Conservation (phyloP, 1,139 yeast species). For the Candida glucosophila region DNA sequence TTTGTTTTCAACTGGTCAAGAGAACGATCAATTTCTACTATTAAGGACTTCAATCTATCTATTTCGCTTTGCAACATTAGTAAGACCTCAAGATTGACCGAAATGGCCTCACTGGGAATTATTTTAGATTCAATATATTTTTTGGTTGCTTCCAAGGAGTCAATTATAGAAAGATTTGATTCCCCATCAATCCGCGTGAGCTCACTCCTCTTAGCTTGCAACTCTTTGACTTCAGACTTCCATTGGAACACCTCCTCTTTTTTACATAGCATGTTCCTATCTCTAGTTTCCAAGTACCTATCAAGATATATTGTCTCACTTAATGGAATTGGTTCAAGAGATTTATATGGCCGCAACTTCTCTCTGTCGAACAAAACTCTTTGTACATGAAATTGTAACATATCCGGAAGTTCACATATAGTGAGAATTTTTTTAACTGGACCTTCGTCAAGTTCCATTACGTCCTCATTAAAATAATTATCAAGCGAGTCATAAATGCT, state of each 20-base stretch:
- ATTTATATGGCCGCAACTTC: conserved; percentile 67
- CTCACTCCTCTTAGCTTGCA: conserved; percentile 34
- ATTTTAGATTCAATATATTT: conserved; percentile 41
- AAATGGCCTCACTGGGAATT: conserved; percentile 14
- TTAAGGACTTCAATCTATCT: conserved; percentile 11
- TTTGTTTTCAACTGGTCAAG: conserved; percentile 35
- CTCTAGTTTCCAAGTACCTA: conserved; percentile 71
- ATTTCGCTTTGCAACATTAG: conserved; percentile 25
- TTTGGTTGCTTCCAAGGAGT: conserved; percentile 41
- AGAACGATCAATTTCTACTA: conserved; percentile 25
- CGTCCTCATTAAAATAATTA: conserved; percentile 70
- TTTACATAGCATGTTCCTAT: conserved; percentile 42
- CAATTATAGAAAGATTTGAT: conserved; percentile 42
- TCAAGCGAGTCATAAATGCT: conserved; percentile 88
- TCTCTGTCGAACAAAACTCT: conserved; percentile 84
- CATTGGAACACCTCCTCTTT: conserved; percentile 56
- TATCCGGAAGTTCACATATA: conserved; percentile 63
- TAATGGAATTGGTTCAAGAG: conserved; percentile 74
- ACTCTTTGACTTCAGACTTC: conserved; percentile 45
- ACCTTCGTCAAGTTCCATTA: conserved; percentile 64
- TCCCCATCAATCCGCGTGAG: conserved; percentile 37
- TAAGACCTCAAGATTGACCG: conserved; percentile 26
- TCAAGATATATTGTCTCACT: conserved; percentile 75
- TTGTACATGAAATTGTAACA: conserved; percentile 86
- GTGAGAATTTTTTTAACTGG: conserved; percentile 66